Evolutionary conservation across 2,329 filamentous ascomycete species (phyloP).

Genomic region (Colletotrichum sp.): DNA sequence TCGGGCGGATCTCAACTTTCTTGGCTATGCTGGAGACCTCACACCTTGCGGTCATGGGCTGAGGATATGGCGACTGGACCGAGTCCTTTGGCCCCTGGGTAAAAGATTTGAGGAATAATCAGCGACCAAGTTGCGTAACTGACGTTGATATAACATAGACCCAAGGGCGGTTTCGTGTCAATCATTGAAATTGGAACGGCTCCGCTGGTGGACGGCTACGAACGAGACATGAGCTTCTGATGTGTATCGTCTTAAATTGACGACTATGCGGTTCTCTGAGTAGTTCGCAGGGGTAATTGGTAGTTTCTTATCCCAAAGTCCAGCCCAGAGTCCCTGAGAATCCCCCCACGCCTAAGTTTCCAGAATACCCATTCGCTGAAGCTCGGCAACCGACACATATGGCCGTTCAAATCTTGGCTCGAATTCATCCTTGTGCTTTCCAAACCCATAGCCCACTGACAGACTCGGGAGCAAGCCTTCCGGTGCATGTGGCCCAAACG

Average conservation of each 20-base stretch:
- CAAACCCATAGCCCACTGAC: neutral
- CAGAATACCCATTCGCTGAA: neutral
- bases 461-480: neutral
- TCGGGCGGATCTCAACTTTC: neutral
- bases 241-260: no score
- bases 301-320: no score
- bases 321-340: accelerated
- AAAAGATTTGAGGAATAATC: no score
- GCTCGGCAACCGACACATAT: neutral
- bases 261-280: no score
- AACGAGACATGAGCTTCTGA: no score
- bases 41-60: neutral
- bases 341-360: no score
- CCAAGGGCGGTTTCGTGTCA: no score
- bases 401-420: neutral
- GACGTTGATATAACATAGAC: no score
- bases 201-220: no score
- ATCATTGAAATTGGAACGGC: accelerated
- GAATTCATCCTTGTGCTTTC: neutral
- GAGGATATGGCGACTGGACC: no score
- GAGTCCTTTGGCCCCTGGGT: no score
- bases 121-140: no score
- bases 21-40: neutral
- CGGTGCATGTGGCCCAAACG: neutral
- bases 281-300: accelerated